phyloP scores from a whole-genome alignment of 2,329 filamentous ascomycete species.

The Penicillium polonicum region DNA sequence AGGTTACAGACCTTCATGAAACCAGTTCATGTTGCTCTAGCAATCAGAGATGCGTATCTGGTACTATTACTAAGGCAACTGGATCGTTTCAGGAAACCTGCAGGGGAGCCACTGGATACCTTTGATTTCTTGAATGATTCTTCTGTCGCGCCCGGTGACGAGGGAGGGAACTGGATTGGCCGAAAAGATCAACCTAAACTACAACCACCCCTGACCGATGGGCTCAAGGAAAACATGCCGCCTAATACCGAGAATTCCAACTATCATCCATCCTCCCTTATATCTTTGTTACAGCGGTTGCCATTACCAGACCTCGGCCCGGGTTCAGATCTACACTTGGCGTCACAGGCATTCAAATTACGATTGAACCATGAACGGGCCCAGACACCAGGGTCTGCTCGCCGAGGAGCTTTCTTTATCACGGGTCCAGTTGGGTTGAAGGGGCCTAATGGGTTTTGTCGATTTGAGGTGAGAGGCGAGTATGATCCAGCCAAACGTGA shows the following conservation, averaged over 20 bases:
- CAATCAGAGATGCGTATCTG: conserved; percentile 35
- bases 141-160: conserved; percentile 15
- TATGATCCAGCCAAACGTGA: conserved; percentile 33
- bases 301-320: conserved; percentile 36
- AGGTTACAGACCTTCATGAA: conserved; percentile 30
- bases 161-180: conserved; percentile 18
- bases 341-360: conserved; percentile 34
- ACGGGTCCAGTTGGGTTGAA: conserved; percentile 35
- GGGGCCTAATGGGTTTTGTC: conserved; percentile 36
- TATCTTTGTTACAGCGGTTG: conserved; percentile 35
- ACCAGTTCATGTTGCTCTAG: conserved; percentile 34
- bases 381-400: conserved; percentile 22
- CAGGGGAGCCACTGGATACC: conserved; percentile 14
- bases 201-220: conserved; percentile 16
- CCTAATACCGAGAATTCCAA: conserved; percentile 15
- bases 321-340: conserved; percentile 36
- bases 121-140: conserved; percentile 15
- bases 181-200: conserved; percentile 20
- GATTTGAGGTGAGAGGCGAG: conserved; percentile 38
- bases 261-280: conserved; percentile 30
- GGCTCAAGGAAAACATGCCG: conserved; percentile 15
- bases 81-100: conserved; percentile 23
- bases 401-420: conserved; percentile 37
- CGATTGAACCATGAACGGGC: conserved; percentile 28
- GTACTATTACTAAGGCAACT: conserved; percentile 32